Conservation (phyloP, 805 yeast genomes). For the Spathaspora sp. region DNA sequence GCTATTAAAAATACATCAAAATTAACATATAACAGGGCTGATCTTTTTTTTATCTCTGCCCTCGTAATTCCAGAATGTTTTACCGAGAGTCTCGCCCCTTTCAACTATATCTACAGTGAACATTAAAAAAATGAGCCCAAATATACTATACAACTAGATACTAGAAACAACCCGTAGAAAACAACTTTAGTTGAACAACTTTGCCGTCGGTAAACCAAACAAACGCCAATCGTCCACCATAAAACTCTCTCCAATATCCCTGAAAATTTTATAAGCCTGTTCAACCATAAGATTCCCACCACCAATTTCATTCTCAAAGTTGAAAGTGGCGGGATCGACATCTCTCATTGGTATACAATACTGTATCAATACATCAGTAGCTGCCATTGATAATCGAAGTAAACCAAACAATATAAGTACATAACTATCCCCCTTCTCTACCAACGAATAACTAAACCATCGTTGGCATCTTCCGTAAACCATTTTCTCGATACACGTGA, state of each 20-base stretch:
- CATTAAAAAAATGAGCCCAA: no score
- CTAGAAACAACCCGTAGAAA: no score
- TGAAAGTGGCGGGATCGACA: neutral
- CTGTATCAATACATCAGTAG: slow-evolving; percentile 61
- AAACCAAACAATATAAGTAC: slow-evolving; percentile 51
- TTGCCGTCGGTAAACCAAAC: slow-evolving; percentile 25
- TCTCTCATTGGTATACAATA: slow-evolving; percentile 48
- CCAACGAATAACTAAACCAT: slow-evolving; percentile 2
- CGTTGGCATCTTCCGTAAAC: neutral
- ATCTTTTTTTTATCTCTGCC: no score
- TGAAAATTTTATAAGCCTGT: slow-evolving; percentile 20
- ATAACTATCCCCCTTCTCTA: neutral
- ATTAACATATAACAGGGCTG: no score
- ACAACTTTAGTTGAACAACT: no score
- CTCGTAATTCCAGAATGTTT: no score
- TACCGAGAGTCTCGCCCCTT: no score
- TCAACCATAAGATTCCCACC: neutral
- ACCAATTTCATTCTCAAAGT: neutral
- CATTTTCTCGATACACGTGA: slow-evolving; percentile 8
- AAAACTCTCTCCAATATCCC: slow-evolving; percentile 22
- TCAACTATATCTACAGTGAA: no score
- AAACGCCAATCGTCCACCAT: slow-evolving; percentile 46
- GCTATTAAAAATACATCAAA: no score
- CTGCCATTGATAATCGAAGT: slow-evolving; percentile 46
- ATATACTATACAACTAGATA: neutral